A percentile compares a stretch with the other conserved stretches of the same genome.
Conservation (phyloP, 2,329 filamentous ascomycete genomes). For the Dactylellina parvicollis region DNA sequence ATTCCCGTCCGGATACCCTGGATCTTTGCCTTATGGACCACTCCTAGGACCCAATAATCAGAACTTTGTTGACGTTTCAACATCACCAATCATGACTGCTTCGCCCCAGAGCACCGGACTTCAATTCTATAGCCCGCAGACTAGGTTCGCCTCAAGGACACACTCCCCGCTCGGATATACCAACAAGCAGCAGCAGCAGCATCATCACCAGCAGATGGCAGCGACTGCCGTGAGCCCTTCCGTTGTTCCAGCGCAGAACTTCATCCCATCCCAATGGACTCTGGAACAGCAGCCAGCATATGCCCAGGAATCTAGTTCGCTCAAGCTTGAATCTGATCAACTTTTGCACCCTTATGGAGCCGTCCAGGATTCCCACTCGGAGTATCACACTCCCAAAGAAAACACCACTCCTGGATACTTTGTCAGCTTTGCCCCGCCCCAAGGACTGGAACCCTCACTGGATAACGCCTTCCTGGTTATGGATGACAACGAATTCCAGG, state of each 20-base stretch:
- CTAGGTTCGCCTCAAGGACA: conserved; percentile 24
- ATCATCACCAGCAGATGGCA: not conserved
- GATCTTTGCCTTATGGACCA: conserved; percentile 34
- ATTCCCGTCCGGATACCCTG: conserved; percentile 23
- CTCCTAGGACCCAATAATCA: conserved; percentile 24
- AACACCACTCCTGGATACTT: conserved; percentile 28
- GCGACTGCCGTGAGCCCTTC: not conserved
- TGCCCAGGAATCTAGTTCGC: conserved; percentile 22
- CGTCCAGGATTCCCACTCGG: conserved; percentile 23
- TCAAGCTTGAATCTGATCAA: conserved; percentile 19
- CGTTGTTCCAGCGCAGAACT: not conserved
- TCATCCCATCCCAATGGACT: conserved; percentile 22
- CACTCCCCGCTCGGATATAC: conserved; percentile 42
- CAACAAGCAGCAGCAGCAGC: conserved; percentile 8
- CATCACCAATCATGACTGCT: conserved; percentile 27
- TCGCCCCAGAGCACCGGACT: conserved; percentile 38
- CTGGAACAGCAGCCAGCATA: conserved; percentile 9
- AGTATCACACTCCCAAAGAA: conserved; percentile 43
- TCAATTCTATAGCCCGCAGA: conserved; percentile 24
- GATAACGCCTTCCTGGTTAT: conserved; percentile 13
- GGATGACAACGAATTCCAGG: conserved; percentile 34
- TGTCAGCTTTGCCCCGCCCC: conserved; percentile 4
- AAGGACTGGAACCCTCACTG: conserved; percentile 23
- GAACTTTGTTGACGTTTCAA: conserved; percentile 33
- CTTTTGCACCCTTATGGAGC: conserved; percentile 14